Percentiles rank a stretch among this genome's conserved stretches.
phyloP scores from a whole-genome alignment of 2,329 filamentous ascomycete genomes.

The Pyrenochaeta sp. region DNA sequence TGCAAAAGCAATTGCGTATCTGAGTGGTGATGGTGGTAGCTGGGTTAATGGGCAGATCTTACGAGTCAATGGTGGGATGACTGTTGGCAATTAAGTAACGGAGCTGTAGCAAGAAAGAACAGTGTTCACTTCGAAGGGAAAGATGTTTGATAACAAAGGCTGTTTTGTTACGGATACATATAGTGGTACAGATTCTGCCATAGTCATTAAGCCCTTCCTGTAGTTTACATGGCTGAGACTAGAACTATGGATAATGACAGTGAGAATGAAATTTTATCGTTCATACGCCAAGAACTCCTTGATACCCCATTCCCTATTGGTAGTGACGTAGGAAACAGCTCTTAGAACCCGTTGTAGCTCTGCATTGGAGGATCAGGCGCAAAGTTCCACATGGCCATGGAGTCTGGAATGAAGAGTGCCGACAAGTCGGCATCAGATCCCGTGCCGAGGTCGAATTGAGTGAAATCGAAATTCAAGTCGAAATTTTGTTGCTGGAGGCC shows the following conservation, averaged over 20 bases:
- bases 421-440: conserved; percentile 46
- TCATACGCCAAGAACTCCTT: too few relatives aligned
- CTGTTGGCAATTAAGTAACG: conserved; percentile 9
- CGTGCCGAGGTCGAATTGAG: conserved; percentile 45
- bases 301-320: too few relatives aligned
- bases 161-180: too few relatives aligned
- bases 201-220: too few relatives aligned
- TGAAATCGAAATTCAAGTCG: conserved; percentile 47
- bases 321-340: too few relatives aligned
- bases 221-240: too few relatives aligned
- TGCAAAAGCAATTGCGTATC: conserved; percentile 29
- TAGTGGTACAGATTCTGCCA: too few relatives aligned
- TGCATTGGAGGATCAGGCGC: conserved; percentile 21
- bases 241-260: too few relatives aligned
- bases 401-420: conserved; percentile 46
- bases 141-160: too few relatives aligned
- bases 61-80: conserved; percentile 38
- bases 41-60: conserved; percentile 42
- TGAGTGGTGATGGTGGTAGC: conserved; percentile 20
- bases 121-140: too few relatives aligned
- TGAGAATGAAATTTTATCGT: not conserved
- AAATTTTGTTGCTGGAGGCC: conserved; percentile 38
- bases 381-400: conserved; percentile 40
- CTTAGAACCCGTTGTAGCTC: conserved; percentile 21
- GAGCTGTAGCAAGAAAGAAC: not conserved